Evolutionary conservation across 768 basidiomycete species (phyloP).

Genomic region (Strobilomyces confusus): DNA sequence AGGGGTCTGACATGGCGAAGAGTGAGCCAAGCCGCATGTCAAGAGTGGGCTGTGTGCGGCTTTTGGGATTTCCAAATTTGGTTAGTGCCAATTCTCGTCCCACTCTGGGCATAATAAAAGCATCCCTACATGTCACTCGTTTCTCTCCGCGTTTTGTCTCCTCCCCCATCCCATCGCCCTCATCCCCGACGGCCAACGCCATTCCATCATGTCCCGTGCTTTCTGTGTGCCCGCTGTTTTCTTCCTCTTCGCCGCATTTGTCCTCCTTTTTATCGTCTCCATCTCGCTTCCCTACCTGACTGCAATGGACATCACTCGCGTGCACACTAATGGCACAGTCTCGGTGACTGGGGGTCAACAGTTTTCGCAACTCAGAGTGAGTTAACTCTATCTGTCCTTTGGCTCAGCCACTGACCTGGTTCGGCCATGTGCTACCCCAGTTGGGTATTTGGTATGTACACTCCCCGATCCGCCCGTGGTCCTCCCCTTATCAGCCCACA

Average conservation of each 20-base stretch:
- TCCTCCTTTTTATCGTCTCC: constrained; percentile 63
- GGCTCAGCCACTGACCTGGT: background rate
- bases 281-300: constrained; percentile 69
- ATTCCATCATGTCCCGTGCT: constrained; percentile 37
- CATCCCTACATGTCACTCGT: background rate
- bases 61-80: constrained; percentile 1
- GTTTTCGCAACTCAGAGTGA: constrained; percentile 51
- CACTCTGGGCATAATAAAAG: constrained; percentile 20
- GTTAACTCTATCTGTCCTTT: constrained; percentile 23
- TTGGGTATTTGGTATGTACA: constrained; percentile 63
- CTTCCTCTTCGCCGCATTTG: constrained; percentile 56
- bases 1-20: too few relatives aligned
- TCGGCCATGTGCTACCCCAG: constrained; percentile 32
- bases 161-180: constrained; percentile 2
- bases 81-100: background rate
- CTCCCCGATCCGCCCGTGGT: background rate
- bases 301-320: constrained; percentile 62
- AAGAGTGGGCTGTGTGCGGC: constrained; percentile 2
- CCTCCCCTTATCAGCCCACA: constrained; percentile 24
- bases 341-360: constrained; percentile 20
- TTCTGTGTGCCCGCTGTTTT: constrained; percentile 62
- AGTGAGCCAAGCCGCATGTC: background rate
- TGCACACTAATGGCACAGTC: constrained; percentile 40
- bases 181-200: background rate
- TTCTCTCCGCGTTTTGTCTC: constrained; percentile 1